A percentile compares a stretch with the other conserved stretches of the same genome.
Conservation (phyloP, 371 early-diverging fungal species). For the Dichotomocladium elegans region DNA sequence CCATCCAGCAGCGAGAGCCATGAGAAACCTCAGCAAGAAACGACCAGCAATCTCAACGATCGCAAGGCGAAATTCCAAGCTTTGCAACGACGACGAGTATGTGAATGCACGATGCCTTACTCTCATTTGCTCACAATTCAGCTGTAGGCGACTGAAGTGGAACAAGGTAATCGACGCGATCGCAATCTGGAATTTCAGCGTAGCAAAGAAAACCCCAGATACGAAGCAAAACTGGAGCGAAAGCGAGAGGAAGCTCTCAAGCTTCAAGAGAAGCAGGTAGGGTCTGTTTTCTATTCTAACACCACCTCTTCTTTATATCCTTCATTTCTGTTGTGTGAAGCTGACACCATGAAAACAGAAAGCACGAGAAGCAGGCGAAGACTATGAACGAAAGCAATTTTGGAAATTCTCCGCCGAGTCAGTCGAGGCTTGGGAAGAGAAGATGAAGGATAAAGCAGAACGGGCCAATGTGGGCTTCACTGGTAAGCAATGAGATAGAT, state of each 20-base stretch:
- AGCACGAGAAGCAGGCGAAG: constrained; percentile 68
- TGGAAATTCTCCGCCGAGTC: constrained; percentile 86
- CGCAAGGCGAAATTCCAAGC: constrained; percentile 17
- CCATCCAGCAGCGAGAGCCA: background rate
- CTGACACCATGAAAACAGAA: too few species aligned
- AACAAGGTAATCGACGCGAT: constrained; percentile 74
- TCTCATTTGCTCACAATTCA: background rate
- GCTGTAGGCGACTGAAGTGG: constrained; percentile 51
- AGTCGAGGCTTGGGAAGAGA: constrained; percentile 85
- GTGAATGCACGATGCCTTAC: background rate
- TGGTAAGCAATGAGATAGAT: constrained; percentile 33
- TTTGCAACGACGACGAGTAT: constrained; percentile 22
- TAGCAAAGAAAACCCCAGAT: constrained; percentile 65
- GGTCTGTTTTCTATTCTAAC: background rate
- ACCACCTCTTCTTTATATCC: background rate
- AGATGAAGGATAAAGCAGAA: constrained; percentile 62
- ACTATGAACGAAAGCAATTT: constrained; percentile 79
- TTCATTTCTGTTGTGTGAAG: constrained; percentile 9
- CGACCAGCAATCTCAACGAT: background rate
- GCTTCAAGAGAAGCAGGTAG: constrained; percentile 53
- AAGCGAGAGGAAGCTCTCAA: constrained; percentile 75
- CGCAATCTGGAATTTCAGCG: constrained; percentile 77
- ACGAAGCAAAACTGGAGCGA: constrained; percentile 61
- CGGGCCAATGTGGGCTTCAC: constrained; percentile 79
- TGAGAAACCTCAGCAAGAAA: background rate